phyloP scores from a whole-genome alignment of 1,139 yeast species.

The Pichia sp. region DNA sequence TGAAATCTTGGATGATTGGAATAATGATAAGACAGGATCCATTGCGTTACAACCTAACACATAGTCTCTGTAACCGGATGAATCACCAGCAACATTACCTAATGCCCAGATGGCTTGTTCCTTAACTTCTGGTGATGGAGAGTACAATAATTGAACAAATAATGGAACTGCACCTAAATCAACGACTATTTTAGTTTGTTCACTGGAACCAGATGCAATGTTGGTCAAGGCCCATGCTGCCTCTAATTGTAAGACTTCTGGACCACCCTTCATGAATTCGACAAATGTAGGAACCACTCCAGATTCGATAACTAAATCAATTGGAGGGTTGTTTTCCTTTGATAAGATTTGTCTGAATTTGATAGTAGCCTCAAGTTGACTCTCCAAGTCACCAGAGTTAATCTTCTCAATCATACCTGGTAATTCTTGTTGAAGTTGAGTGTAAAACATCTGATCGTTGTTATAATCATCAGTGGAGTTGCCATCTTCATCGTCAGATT shows the following conservation, averaged over 20 bases:
- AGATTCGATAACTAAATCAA: conserved; percentile 82
- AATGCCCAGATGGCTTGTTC: conserved; percentile 99
- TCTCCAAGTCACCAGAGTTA: conserved; percentile 68
- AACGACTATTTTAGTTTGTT: conserved; percentile 85
- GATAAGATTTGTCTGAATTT: conserved; percentile 90
- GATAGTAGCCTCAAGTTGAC: conserved; percentile 82
- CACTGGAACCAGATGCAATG: conserved; percentile 92
- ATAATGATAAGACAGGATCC: conserved; percentile 75
- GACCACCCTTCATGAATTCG: conserved; percentile 69
- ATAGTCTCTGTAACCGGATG: conserved; percentile 79
- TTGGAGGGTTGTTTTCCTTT: conserved; percentile 96
- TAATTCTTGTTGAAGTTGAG: conserved; percentile 63
- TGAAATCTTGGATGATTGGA: conserved; percentile 77
- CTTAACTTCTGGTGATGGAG: conserved; percentile 83
- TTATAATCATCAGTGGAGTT: conserved; percentile 31
- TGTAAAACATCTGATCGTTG: conserved; percentile 46
- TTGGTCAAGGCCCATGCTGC: conserved; percentile 99
- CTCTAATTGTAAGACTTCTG: conserved; percentile 87
- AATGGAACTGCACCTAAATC: conserved; percentile 91
- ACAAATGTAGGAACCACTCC: conserved; percentile 93
- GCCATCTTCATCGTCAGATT: conserved; percentile 38
- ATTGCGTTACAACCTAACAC: conserved; percentile 83
- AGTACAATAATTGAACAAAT: conserved; percentile 73
- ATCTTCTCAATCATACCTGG: conserved; percentile 84
- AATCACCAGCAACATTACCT: conserved; percentile 98